Percentiles rank a stretch among this genome's conserved stretches.
Evolutionary conservation across 2,329 filamentous ascomycete genomes (phyloP).

Genomic region (Penicillium expansum): DNA sequence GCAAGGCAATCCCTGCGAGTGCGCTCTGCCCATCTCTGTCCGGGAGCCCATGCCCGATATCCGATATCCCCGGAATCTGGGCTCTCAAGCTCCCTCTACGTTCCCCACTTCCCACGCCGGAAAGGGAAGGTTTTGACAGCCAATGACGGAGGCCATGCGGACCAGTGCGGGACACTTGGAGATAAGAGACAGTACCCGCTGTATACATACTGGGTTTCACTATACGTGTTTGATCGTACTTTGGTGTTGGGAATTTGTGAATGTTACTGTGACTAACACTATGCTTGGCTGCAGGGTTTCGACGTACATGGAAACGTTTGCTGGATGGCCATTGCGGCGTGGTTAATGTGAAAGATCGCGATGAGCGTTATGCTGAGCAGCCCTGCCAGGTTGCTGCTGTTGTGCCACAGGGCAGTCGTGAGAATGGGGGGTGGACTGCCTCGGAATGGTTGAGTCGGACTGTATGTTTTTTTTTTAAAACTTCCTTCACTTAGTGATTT

Average conservation of each 20-base stretch:
- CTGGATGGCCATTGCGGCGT: conserved; percentile 78
- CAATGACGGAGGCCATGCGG: conserved; percentile 19
- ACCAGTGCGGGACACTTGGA: neutral
- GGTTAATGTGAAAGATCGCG: conserved; percentile 64
- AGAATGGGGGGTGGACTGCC: conserved; percentile 44
- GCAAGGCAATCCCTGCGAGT: neutral
- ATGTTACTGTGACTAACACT: neutral
- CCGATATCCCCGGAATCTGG: conserved; percentile 8
- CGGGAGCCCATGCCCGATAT: neutral
- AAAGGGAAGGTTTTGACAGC: conserved; percentile 33
- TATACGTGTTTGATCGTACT: neutral
- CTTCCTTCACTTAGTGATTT: neutral
- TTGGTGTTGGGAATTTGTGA: neutral
- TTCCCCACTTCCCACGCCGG: conserved; percentile 31
- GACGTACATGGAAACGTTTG: conserved; percentile 75
- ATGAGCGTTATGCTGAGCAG: conserved; percentile 65
- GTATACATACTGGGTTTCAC: neutral
- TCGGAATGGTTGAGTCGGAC: conserved; percentile 46
- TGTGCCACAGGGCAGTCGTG: conserved; percentile 61
- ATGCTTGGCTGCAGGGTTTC: conserved; percentile 53
- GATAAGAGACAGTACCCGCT: neutral
- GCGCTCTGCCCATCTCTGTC: neutral
- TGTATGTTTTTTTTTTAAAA: conserved; percentile 27
- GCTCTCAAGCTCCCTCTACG: conserved; percentile 1
- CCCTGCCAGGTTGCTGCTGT: conserved; percentile 83